Percentiles rank a stretch among this genome's conserved stretches.
These are phyloP conservation scores for Oryza rufipogon DNA, from an alignment of 176 grass and related monocot species.

Conservation along the genomic window DNA sequence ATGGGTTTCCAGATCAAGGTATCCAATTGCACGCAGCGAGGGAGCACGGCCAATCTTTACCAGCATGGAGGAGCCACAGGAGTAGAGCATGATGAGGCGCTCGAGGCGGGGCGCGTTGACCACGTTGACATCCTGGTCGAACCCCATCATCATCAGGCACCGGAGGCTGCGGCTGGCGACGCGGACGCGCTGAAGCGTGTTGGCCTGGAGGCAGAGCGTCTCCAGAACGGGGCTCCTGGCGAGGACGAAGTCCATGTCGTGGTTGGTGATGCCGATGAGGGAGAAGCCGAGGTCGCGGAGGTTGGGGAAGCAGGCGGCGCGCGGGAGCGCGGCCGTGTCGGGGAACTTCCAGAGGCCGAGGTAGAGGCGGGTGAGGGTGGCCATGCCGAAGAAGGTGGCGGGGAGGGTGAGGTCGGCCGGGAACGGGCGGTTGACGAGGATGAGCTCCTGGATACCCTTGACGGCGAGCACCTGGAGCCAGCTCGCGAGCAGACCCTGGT, in stretches of 20 bases:
- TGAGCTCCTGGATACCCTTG: conserved; percentile 35
- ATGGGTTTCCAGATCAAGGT: not conserved
- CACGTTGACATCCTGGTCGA: not conserved
- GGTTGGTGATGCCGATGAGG: not conserved
- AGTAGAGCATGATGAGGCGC: conserved; percentile 2
- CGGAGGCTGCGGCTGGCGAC: conserved; percentile 33
- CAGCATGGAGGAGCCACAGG: not conserved
- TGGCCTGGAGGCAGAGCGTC: conserved; percentile 14
- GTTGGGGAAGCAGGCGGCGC: conserved; percentile 15
- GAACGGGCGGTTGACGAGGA: conserved; percentile 38
- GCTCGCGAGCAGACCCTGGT: not conserved
- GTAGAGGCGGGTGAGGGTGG: conserved; percentile 32
- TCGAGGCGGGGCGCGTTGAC: not conserved
- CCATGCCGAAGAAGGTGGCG: conserved; percentile 7
- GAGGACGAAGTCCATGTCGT: conserved; percentile 32
- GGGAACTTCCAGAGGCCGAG: conserved; percentile 31
- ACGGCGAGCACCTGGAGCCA: conserved; percentile 33
- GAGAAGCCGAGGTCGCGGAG: conserved; percentile 41
- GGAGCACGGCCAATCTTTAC: conserved; percentile 17
- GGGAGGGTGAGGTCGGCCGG: conserved; percentile 15
- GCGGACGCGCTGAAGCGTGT: not conserved
- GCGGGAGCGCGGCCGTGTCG: conserved; percentile 9
- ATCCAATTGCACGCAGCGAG: not conserved
- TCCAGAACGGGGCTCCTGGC: conserved; percentile 22
- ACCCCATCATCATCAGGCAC: conserved; percentile 13